Evolutionary conservation across 2,329 filamentous ascomycete species (phyloP).

Genomic region (Eutypa lata): DNA sequence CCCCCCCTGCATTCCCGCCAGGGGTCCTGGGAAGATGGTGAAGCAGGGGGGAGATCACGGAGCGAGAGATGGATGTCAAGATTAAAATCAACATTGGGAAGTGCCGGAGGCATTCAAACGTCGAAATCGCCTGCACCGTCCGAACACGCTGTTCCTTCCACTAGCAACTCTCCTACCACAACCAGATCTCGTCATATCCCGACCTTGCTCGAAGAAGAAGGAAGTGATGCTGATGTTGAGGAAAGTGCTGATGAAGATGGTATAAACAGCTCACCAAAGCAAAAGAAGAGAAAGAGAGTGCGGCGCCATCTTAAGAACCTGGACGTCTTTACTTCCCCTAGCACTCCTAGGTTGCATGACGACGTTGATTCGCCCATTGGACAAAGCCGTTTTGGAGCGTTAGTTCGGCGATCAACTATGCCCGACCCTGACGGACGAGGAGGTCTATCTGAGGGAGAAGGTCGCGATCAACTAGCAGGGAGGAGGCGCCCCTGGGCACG

Average conservation of each 20-base stretch:
- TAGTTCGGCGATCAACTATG: conserved; percentile 64
- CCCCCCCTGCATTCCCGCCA: conserved; percentile 55
- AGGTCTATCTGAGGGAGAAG: conserved; percentile 73
- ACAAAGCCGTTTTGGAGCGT: conserved; percentile 47
- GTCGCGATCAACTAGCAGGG: conserved; percentile 57
- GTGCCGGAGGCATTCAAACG: conserved; percentile 44
- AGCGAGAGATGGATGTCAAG: conserved; percentile 72
- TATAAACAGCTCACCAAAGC: conserved; percentile 42
- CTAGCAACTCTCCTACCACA: conserved; percentile 46
- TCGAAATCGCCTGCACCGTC: conserved; percentile 36
- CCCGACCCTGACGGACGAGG: conserved; percentile 58
- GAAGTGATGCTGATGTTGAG: conserved; percentile 77
- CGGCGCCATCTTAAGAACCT: conserved; percentile 52
- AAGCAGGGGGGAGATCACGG: conserved; percentile 54
- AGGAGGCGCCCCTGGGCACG: conserved; percentile 54
- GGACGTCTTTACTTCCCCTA: conserved; percentile 61
- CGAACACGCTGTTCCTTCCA: conserved; percentile 35
- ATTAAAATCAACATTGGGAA: conserved; percentile 67
- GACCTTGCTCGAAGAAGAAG: conserved; percentile 52
- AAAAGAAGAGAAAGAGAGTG: conserved; percentile 63
- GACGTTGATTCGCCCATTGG: conserved; percentile 39
- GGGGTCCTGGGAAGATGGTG: conserved; percentile 66
- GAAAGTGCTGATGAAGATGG: conserved; percentile 78
- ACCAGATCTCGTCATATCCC: conserved; percentile 47
- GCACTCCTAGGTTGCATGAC: conserved; percentile 51